A percentile compares a stretch with the other conserved stretches of the same genome.
These are phyloP conservation scores for Rhododendron ovatum DNA, from an alignment of 148 eudicot species.

Conservation along the genomic window DNA sequence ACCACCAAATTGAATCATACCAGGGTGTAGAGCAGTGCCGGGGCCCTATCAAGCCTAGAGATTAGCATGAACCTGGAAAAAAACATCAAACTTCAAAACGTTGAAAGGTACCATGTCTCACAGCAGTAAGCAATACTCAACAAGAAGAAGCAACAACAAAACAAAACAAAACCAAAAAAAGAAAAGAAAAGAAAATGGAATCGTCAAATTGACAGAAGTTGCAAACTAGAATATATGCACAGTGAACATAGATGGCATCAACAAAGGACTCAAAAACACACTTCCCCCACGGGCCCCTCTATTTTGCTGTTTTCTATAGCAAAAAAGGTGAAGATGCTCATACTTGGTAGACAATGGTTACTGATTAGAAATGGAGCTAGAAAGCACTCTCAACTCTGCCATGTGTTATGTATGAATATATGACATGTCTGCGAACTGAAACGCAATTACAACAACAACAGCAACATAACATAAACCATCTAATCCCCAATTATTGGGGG, in stretches of 20 bases:
- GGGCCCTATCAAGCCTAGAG: constrained; percentile 64
- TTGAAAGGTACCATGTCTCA: neutral
- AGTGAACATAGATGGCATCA: neutral
- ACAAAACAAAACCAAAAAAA: neutral
- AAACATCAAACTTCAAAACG: neutral
- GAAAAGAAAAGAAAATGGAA: neutral
- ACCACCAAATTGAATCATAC: constrained; percentile 33
- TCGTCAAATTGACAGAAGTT: neutral
- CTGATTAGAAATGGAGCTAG: neutral
- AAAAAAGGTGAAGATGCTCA: neutral
- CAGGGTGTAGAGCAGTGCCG: constrained; percentile 79
- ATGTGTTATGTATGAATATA: neutral
- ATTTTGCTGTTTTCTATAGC: neutral
- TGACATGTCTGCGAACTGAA: neutral
- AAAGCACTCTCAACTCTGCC: neutral
- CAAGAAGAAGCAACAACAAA: neutral
- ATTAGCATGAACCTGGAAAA: constrained; percentile 72
- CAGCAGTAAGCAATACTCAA: neutral
- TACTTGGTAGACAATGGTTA: neutral
- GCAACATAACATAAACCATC: too few relatives aligned
- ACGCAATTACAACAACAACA: neutral
- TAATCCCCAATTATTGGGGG: too few relatives aligned
- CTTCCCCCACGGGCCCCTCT: neutral
- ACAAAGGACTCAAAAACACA: neutral
- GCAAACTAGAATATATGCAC: neutral